phyloP scores from a whole-genome alignment of 257 asterid genomes.

The Solanum piurae region DNA sequence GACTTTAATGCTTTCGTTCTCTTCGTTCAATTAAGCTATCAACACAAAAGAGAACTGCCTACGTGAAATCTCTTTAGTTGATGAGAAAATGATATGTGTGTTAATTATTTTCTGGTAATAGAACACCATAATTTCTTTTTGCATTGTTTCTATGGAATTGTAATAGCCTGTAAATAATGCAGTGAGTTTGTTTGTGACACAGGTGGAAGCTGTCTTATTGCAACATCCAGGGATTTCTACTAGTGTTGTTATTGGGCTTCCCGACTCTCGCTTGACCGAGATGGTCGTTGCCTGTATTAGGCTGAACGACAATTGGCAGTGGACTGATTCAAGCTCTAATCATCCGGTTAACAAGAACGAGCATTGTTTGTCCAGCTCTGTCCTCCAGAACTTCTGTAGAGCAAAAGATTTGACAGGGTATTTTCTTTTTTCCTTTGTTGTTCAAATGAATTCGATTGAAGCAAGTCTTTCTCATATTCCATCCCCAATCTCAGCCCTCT shows the following conservation, averaged over 20 bases:
- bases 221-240: slow-evolving; percentile 66
- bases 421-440: neutral
- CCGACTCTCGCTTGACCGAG: slow-evolving; percentile 60
- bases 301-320: slow-evolving; percentile 52
- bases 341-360: slow-evolving; percentile 10
- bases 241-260: slow-evolving; percentile 55
- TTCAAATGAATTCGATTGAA: neutral
- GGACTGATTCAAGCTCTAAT: slow-evolving; percentile 35
- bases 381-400: slow-evolving; percentile 55
- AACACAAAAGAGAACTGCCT: neutral
- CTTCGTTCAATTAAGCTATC: neutral
- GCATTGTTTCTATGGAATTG: neutral
- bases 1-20: neutral
- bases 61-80: neutral
- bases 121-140: neutral
- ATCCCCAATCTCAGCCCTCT: neutral
- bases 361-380: slow-evolving; percentile 35
- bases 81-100: neutral
- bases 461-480: neutral
- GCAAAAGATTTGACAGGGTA: slow-evolving; percentile 61
- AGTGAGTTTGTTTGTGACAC: slow-evolving; percentile 3
- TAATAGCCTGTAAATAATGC: neutral
- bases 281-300: slow-evolving; percentile 60
- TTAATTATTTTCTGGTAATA: neutral
- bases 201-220: slow-evolving; percentile 66